Evolutionary conservation across 192 early-diverging fungal species (phyloP), one percentile per base, ranked within the genome.

Genomic region (Backusella macrospora): DNA sequence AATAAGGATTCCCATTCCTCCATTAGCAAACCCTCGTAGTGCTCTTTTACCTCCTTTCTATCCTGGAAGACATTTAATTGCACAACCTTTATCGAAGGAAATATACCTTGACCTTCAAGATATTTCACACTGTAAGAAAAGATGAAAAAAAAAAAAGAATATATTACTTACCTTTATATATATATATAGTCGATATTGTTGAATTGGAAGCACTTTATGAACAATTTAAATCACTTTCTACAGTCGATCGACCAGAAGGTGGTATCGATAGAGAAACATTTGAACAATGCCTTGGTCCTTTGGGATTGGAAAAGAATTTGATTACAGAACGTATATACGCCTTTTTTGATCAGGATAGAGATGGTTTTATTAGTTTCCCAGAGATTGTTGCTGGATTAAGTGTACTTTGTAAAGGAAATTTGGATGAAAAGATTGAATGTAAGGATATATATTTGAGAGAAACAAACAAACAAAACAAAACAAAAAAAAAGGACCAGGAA

Each of bases 351-450:
- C 90, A 86, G 38, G 92, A 99, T 79, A 70, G 79, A 4, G 92
- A 99, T 77, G 84, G 79, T 21, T 76, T 88, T 14, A 91, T 99
- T 47, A 88, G 80, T 9, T 99, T 97, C 71, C 77, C 82, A 29
- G 96, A 99, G 73, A 85, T 99, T 81, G 93, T 91, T 4, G 82
- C 82, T 43, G 95, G 96, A 7, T 83, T 97, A 6, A 90, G 90
- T 37, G 85, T 95, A 1, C 85, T 96, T 43, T 92, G 87, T 80
- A 94, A 95, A 76, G 96, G 96, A 14, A 92, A 90, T 62, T 73
- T 97, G 62, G 95, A 95, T 52, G 96, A 99, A 69, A 92, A 95
- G 39, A 93, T 96, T 62, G 86, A 89, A 78, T 87, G 93, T 94
- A 85, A 82, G 90, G 75, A 45, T 10, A n/a, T 73, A 65, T 55